phyloP scores from a whole-genome alignment of 1,284 basidiomycete genomes.

The Calocybe gambosa region DNA sequence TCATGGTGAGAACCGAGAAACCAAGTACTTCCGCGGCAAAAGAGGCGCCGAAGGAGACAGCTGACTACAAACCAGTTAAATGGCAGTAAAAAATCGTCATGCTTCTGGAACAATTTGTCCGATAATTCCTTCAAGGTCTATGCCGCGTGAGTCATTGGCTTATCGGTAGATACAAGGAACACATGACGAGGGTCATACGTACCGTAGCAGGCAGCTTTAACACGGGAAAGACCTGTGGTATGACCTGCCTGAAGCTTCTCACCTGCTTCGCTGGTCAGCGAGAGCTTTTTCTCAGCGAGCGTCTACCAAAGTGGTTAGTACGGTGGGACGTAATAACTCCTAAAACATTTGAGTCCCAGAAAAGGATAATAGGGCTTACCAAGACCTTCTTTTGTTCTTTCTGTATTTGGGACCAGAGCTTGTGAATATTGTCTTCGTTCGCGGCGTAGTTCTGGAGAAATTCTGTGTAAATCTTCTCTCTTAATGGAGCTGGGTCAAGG shows the following conservation, averaged over 20 bases:
- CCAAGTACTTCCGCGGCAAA: not conserved
- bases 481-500: conserved; percentile 1
- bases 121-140: conserved; percentile 16
- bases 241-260: conserved; percentile 14
- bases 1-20: not conserved
- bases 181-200: conserved; percentile 3
- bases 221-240: conserved; percentile 16
- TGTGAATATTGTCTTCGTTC: conserved; percentile 21
- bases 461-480: conserved; percentile 17
- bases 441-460: conserved; percentile 21
- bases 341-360: not conserved
- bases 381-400: conserved; percentile 17
- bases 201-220: conserved; percentile 17
- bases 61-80: not conserved
- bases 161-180: not conserved
- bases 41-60: not conserved
- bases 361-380: conserved; percentile 10
- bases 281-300: conserved; percentile 6
- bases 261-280: conserved; percentile 11
- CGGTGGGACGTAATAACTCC: not conserved
- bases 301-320: conserved; percentile 3
- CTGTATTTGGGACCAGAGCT: conserved; percentile 19
- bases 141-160: not conserved
- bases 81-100: not conserved
- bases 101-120: conserved; percentile 13